Base-by-base conservation (phyloP, 192 early-diverging fungal species). In the Coemansia sp. region DNA sequence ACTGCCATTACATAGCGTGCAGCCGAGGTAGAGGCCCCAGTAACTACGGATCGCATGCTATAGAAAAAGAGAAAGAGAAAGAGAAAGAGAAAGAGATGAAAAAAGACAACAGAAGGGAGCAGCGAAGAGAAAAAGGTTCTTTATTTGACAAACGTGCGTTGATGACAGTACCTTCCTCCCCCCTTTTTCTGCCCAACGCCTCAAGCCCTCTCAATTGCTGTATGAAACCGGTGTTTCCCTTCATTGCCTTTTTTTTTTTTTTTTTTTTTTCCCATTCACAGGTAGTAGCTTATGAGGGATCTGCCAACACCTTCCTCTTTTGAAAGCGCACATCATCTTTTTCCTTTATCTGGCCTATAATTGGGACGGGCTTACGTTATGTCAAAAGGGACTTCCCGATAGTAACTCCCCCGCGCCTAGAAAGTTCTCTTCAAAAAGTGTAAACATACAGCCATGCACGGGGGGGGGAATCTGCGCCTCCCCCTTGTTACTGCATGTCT, bases 31-130 rank as follows among this genome's bases (percentile, higher is more conserved):
- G 13, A 55, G 13, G 28, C 26, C 5, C 51, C 51, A 16, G 51
- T 55, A 26, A 55, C 23, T 51, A 51, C 51, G 28, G 51, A 55
- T 55, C 51, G 51, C 51, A 55, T 55, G 51, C 13, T 14, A 28
- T n/a, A 43, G 14, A 39, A 43, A 4, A n/a, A 33, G 6, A 51
- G 3, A 10, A 55, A 3, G 28, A 9, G 38, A 46, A 36, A 38
- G 24, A 48, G 35, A 23, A 2, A 70, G 26, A 53, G 3, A 28
- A 33, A 3, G 4, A 40, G 6, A 48, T 60, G 18, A 63, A 55
- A 73, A 3, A 28, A 53, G 36, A 55, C 43, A 48, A 28, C 9
- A 46, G 37, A 40, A 20, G 34, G 33, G 33, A 34, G 51, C 56
- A 53, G 40, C 3, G 26, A 62, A 33, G 24, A 59, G 5, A 43